These are phyloP conservation scores for Aspergillus uvarum DNA, from an alignment of 2,329 filamentous ascomycete genomes.

Conservation along the genomic window DNA sequence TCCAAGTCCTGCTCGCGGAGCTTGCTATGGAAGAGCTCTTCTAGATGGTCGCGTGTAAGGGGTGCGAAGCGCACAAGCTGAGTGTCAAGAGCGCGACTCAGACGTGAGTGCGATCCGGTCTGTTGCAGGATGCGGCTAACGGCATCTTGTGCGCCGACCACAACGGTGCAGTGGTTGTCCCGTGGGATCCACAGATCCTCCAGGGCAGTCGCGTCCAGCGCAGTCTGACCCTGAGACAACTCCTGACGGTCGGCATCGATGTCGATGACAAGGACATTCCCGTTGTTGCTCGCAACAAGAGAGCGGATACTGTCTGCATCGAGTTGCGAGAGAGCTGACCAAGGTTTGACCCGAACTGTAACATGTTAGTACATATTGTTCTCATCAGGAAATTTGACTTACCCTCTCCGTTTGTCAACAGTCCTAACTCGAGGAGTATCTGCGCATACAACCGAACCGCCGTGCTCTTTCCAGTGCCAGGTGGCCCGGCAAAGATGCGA, in stretches of 20 bases:
- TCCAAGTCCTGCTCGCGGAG: slow-evolving; percentile 17
- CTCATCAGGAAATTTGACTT: neutral
- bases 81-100: slow-evolving; percentile 2
- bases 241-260: slow-evolving; percentile 13
- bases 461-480: slow-evolving; percentile 24
- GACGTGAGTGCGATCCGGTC: slow-evolving; percentile 1
- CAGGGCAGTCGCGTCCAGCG: slow-evolving; percentile 8
- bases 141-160: slow-evolving; percentile 11
- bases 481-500: slow-evolving; percentile 20
- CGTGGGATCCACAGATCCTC: slow-evolving; percentile 7
- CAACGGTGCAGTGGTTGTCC: slow-evolving; percentile 17
- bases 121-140: slow-evolving; percentile 16
- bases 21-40: slow-evolving; percentile 19
- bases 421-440: slow-evolving; percentile 20
- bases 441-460: slow-evolving; percentile 22
- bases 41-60: slow-evolving; percentile 15
- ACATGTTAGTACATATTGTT: slow-evolving; percentile 1
- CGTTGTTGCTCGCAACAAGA: slow-evolving; percentile 11
- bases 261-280: slow-evolving; percentile 19
- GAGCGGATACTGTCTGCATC: slow-evolving; percentile 2
- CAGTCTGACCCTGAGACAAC: neutral
- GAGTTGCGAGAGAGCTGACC: slow-evolving; percentile 8
- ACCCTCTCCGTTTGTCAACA: slow-evolving; percentile 17
- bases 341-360: slow-evolving; percentile 6
- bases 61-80: slow-evolving; percentile 16